Percentiles rank a stretch among this genome's conserved stretches.
Conservation (phyloP, 108 stramenopile species). For the Cyclotella cryptica region DNA sequence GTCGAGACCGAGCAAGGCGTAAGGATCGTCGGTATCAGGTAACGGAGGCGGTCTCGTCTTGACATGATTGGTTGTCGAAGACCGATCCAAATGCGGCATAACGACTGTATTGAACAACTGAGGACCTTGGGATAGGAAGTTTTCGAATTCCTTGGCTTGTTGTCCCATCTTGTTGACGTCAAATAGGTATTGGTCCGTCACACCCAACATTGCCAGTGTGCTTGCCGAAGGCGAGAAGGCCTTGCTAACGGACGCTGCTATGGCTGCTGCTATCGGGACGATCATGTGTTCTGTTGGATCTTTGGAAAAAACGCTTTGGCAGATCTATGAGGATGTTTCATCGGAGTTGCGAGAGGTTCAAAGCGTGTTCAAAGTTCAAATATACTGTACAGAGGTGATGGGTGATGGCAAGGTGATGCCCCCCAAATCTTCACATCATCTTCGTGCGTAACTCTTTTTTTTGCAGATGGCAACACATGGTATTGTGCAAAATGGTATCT, state of each 20-base stretch:
- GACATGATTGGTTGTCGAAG: no score
- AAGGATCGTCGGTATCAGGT: constrained; percentile 1
- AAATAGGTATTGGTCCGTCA: constrained; percentile 3
- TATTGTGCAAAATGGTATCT: no score
- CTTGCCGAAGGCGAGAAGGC: constrained; percentile 3
- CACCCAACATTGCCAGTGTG: neutral
- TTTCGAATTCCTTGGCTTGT: constrained; percentile 6
- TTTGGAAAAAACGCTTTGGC: no score
- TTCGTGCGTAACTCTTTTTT: no score
- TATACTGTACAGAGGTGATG: no score
- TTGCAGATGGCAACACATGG: no score
- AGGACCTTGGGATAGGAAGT: neutral
- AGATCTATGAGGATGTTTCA: no score
- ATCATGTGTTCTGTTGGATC: neutral
- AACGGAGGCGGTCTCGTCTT: neutral
- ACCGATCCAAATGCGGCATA: no score
- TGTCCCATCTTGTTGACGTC: neutral
- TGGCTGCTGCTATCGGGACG: constrained; percentile 9
- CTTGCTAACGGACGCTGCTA: constrained; percentile 5
- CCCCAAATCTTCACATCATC: no score
- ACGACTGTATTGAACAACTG: constrained; percentile 1
- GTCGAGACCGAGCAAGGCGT: neutral
- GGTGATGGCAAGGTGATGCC: no score
- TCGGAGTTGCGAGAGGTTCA: no score
- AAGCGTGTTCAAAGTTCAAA: no score